These are phyloP conservation scores for Mortierella sp. DNA, from an alignment of 371 early-diverging fungal species.

Conservation along the genomic window DNA sequence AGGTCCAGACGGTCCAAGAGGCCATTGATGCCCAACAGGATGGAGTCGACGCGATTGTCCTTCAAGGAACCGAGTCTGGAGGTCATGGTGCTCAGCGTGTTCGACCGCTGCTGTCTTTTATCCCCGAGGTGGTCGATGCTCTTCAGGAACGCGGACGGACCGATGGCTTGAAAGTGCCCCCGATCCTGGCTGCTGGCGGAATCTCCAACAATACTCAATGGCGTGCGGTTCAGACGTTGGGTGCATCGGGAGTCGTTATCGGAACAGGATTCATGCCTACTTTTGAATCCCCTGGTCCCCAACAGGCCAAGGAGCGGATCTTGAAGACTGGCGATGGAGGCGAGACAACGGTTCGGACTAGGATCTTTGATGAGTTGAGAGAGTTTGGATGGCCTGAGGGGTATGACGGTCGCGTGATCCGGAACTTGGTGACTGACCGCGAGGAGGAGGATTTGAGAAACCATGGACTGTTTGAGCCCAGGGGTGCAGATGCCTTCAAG, in stretches of 20 bases:
- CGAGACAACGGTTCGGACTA: slow-evolving; percentile 41
- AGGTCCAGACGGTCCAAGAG: slow-evolving; percentile 56
- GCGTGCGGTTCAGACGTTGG: slow-evolving; percentile 78
- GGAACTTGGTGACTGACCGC: slow-evolving; percentile 41
- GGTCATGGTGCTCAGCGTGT: slow-evolving; percentile 58
- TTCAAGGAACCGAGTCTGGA: slow-evolving; percentile 61
- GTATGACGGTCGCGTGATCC: slow-evolving; percentile 43
- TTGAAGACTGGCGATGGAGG: slow-evolving; percentile 43
- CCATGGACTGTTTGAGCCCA: slow-evolving; percentile 17
- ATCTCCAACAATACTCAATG: slow-evolving; percentile 81
- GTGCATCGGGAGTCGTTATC: slow-evolving; percentile 70
- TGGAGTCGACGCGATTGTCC: slow-evolving; percentile 57
- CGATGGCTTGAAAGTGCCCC: slow-evolving; percentile 36
- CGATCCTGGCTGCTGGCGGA: slow-evolving; percentile 86
- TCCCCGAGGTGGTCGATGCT: slow-evolving; percentile 45
- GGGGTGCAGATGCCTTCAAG: slow-evolving; percentile 28
- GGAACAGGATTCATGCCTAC: slow-evolving; percentile 58
- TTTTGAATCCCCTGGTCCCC: slow-evolving; percentile 34
- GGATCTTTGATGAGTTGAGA: slow-evolving; percentile 56
- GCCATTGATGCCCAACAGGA: slow-evolving; percentile 53
- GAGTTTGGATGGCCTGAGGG: slow-evolving; percentile 40
- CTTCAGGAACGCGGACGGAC: slow-evolving; percentile 11
- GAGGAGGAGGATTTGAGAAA: slow-evolving; percentile 35
- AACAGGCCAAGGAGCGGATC: slow-evolving; percentile 39
- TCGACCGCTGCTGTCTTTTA: slow-evolving; percentile 36